Evolutionary conservation across 495 filamentous ascomycete species (phyloP).

Genomic region (Aspergillus funiculosus): DNA sequence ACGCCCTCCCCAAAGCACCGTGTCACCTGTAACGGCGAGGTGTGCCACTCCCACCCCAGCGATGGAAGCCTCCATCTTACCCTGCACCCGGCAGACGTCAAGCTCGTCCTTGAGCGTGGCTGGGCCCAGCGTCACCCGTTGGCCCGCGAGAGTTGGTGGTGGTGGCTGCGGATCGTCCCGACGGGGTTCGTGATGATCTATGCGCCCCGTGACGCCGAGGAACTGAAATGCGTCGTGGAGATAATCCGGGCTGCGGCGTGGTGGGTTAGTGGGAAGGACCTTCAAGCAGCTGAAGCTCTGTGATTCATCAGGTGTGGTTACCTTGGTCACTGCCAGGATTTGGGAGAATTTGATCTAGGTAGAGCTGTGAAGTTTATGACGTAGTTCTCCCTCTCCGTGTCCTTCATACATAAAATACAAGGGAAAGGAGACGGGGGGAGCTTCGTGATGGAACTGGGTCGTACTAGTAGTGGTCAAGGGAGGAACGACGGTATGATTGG

Average conservation of each 20-base stretch:
- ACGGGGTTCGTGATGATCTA: slow-evolving; percentile 76
- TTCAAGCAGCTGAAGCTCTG: too few relatives aligned
- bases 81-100: slow-evolving; percentile 71
- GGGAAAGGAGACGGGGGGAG: too few relatives aligned
- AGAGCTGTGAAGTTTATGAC: too few relatives aligned
- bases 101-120: slow-evolving; percentile 63
- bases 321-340: too few relatives aligned
- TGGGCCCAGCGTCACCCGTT: slow-evolving; percentile 81
- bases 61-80: slow-evolving; percentile 74
- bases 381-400: too few relatives aligned
- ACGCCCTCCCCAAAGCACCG: slow-evolving; percentile 6
- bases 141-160: slow-evolving; percentile 52
- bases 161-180: slow-evolving; percentile 52
- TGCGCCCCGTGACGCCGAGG: slow-evolving; percentile 60
- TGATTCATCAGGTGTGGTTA: not conserved
- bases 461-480: too few relatives aligned
- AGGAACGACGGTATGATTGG: too few relatives aligned
- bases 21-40: slow-evolving; percentile 57
- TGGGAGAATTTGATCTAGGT: too few relatives aligned
- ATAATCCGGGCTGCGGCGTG: slow-evolving; percentile 69
- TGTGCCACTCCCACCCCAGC: slow-evolving; percentile 66
- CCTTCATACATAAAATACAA: too few relatives aligned
- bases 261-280: slow-evolving; percentile 51
- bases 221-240: slow-evolving; percentile 57
- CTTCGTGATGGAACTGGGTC: too few relatives aligned